A percentile compares a stretch with the other conserved stretches of the same genome.
These are phyloP conservation scores for Nigrospora oryzae DNA, from an alignment of 2,329 filamentous ascomycete genomes.

Conservation along the genomic window DNA sequence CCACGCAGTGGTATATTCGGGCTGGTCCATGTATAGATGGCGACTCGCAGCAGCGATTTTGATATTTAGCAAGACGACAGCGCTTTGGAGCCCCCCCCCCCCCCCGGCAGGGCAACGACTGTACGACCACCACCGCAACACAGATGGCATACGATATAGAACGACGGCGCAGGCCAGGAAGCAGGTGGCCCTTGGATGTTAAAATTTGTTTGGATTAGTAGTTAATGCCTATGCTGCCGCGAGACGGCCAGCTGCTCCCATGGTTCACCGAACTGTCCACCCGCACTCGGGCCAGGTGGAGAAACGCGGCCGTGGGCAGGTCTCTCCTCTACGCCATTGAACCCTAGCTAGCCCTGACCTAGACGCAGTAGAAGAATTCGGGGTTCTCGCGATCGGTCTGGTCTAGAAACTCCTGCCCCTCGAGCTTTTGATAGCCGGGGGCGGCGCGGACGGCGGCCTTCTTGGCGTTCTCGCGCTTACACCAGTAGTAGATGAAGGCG, in stretches of 20 bases:
- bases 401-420: slow-evolving; percentile 62
- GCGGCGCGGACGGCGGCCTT: slow-evolving; percentile 43
- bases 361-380: slow-evolving; percentile 54
- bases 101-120: neutral
- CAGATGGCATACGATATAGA: no score
- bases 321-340: no score
- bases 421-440: slow-evolving; percentile 50
- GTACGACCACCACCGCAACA: neutral
- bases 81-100: neutral
- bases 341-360: no score
- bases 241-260: no score
- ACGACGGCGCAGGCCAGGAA: no score
- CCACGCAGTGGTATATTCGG: neutral
- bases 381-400: slow-evolving; percentile 58
- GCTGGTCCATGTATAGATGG: neutral
- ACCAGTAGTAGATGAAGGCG: slow-evolving; percentile 56
- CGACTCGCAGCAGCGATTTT: neutral
- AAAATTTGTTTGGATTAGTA: no score
- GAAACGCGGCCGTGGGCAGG: no score
- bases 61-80: neutral
- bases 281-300: no score
- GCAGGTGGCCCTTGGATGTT: no score
- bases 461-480: slow-evolving; percentile 45
- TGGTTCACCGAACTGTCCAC: no score
- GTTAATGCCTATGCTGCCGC: no score